Evolutionary conservation across 2,329 filamentous ascomycete genomes (phyloP), one percentile per base, ranked within the genome.

Genomic region (Talaromyces sp.): DNA sequence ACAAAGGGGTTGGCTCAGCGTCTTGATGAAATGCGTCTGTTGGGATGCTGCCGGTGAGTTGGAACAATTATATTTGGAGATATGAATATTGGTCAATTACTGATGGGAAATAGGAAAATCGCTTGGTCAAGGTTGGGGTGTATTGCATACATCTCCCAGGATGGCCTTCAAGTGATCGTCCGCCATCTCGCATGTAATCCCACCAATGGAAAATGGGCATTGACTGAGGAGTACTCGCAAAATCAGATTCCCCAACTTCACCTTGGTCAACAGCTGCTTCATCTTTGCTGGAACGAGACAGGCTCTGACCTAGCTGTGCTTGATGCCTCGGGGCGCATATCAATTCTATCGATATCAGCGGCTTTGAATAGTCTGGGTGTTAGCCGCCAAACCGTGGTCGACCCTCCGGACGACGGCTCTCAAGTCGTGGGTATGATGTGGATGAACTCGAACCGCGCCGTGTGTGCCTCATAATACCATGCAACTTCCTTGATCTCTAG

Each of bases 41-140:
- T 86, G 66, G 92, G 92, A 16, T 95, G 91, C 75, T 92, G 89
- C 82, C 90, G 93, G 92, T 95, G 86, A 79, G 88, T 84, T 58
- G 52, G 57, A 60, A 13, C 31, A 39, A 9, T 35, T 7, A 8
- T n/a, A 14, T 33, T 27, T 1, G 24, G 10, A 8, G 49, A 33
- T 8, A 24, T 22, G 16, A 14, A 8, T 11, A 2, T 22, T 6
- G 19, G 22, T 4, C 50, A 37, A 11, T 6, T 22, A 56, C 68
- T 75, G 60, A 77, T 74, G 67, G 70, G 45, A 35, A 57, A 52
- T 70, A 96, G 93, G 74, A 87, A 87, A 69, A 85, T 97, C 62
- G 88, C 90, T 35, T 98, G 94, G 93, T 97, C 94, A 11, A 93
- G 89, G 71, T 86, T 88, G 67, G 94, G 94, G 50, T 92, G 89